phyloP scores from a whole-genome alignment of 768 basidiomycete species.

The Tylopilus sp. region DNA sequence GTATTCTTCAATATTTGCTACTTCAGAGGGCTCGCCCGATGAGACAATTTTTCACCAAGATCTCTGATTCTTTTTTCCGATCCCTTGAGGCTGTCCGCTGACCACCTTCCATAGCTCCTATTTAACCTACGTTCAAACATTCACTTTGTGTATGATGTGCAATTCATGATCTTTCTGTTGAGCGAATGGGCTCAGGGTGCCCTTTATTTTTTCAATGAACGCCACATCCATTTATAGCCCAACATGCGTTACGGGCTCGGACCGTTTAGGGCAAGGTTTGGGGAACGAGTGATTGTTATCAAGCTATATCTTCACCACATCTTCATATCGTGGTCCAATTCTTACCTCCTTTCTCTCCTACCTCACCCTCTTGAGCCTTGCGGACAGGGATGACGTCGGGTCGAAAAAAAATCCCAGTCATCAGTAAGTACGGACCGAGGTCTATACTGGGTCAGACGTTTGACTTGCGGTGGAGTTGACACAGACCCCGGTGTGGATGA shows the following conservation, averaged over 20 bases:
- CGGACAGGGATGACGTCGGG: constrained; percentile 14
- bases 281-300: too few species aligned
- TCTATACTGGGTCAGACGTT: neutral
- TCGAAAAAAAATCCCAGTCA: constrained; percentile 48
- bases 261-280: too few species aligned
- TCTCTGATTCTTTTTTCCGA: constrained; percentile 45
- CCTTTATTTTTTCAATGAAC: too few species aligned
- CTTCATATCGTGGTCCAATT: too few species aligned
- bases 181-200: neutral
- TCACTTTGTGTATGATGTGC: neutral
- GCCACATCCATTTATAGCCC: too few species aligned
- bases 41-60: constrained; percentile 70
- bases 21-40: constrained; percentile 58
- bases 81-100: neutral
- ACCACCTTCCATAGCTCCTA: constrained; percentile 4
- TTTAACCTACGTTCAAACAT: neutral
- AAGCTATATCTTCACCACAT: too few species aligned
- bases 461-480: constrained; percentile 51
- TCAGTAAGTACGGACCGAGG: constrained; percentile 48
- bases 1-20: constrained; percentile 60
- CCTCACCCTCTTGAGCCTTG: too few species aligned
- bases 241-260: too few species aligned
- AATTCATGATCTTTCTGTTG: neutral
- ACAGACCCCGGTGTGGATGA: constrained; percentile 90
- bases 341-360: too few species aligned